Percentiles rank a stretch among this genome's conserved stretches.
phyloP scores from a whole-genome alignment of 805 yeast species.

The Cyberlindnera euphorbiae region DNA sequence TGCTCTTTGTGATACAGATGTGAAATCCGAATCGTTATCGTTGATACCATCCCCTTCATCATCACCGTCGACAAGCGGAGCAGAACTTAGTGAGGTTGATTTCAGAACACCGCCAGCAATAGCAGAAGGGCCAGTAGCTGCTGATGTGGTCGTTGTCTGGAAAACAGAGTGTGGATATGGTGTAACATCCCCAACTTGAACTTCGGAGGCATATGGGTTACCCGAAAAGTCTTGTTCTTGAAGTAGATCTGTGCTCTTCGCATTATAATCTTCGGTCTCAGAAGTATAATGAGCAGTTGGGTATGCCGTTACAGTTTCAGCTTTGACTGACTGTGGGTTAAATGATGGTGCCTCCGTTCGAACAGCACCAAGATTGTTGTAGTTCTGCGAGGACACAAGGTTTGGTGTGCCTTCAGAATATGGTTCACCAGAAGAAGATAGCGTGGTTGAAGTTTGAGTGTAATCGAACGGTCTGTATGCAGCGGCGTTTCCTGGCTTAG shows the following conservation, averaged over 20 bases:
- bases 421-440: too few species aligned
- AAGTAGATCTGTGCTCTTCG: too few species aligned
- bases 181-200: too few species aligned
- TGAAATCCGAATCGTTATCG: constrained; percentile 54
- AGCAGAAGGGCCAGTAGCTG: too few species aligned
- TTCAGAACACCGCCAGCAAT: too few species aligned
- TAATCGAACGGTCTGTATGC: constrained; percentile 16
- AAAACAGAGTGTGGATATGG: too few species aligned
- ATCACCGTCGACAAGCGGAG: constrained; percentile 7
- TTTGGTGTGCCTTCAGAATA: constrained; percentile 26
- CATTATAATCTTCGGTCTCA: too few species aligned
- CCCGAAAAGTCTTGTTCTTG: too few species aligned
- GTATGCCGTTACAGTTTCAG: constrained; percentile 19
- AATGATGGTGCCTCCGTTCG: constrained; percentile 21
- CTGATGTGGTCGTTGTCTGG: too few species aligned
- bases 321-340: constrained; percentile 22
- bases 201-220: too few species aligned
- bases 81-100: too few species aligned
- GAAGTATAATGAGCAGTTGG: constrained; percentile 19
- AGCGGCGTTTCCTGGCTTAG: constrained; percentile 12
- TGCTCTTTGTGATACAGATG: constrained; percentile 76
- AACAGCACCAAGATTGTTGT: constrained; percentile 20
- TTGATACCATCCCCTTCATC: constrained; percentile 21
- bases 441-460: not conserved
- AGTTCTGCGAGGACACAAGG: constrained; percentile 23